Conservation (phyloP, 2,329 filamentous ascomycete species). For the Emmonsia crescens region DNA sequence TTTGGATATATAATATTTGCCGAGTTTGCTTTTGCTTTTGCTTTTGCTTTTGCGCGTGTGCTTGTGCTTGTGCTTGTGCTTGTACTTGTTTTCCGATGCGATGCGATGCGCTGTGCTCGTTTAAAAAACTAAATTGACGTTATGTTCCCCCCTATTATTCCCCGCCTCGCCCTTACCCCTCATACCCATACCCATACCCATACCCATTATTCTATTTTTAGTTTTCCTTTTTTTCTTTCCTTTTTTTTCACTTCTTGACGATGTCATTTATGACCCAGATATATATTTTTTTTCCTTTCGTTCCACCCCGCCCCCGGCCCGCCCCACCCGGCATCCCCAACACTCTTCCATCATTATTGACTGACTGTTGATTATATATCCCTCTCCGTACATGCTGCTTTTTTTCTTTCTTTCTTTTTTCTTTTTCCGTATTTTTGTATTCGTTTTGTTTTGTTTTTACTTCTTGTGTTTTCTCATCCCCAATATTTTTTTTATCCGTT, state of each 20-base stretch:
- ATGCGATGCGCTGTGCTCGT: conserved; percentile 11
- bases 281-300: not conserved
- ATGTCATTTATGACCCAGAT: conserved; percentile 13
- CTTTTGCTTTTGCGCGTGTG: conserved; percentile 1
- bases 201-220: conserved; percentile 1
- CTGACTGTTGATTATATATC: conserved; percentile 5
- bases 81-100: too few relatives aligned
- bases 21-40: not conserved
- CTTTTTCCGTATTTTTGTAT: conserved; percentile 1
- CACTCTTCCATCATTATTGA: conserved; percentile 3
- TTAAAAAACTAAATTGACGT: conserved; percentile 9
- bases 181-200: not conserved
- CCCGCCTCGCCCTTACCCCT: not conserved
- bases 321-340: too few relatives aligned
- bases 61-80: conserved; percentile 2
- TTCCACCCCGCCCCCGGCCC: not conserved
- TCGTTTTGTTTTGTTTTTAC: conserved; percentile 11
- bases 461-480: conserved; percentile 10
- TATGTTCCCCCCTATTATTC: not conserved
- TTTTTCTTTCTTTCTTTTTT: conserved; percentile 9
- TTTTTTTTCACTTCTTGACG: conserved; percentile 8
- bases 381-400: conserved; percentile 11
- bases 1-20: conserved; percentile 8
- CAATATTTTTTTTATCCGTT: too few relatives aligned
- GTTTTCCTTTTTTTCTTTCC: not conserved